These are phyloP conservation scores for Corylus americana DNA, from an alignment of 306 rosid species.

Conservation along the genomic window DNA sequence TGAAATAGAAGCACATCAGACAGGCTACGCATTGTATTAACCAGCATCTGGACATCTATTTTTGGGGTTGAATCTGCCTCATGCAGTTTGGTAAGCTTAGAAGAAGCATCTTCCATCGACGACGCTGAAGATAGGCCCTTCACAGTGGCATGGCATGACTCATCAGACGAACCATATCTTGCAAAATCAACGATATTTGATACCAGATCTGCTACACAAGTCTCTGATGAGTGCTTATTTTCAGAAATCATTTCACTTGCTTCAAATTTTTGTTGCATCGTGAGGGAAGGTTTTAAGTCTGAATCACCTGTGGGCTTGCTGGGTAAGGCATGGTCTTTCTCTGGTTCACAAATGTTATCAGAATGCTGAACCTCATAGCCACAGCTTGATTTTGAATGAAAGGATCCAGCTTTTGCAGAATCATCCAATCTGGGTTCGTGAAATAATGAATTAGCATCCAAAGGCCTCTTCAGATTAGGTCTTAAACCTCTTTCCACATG, in stretches of 20 bases:
- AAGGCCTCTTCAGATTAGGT: conserved; percentile 38
- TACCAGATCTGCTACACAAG: conserved; percentile 30
- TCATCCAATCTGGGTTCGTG: conserved; percentile 39
- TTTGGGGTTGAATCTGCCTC: conserved; percentile 42
- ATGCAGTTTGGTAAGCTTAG: conserved; percentile 31
- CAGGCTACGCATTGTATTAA: conserved; percentile 52
- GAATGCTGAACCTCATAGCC: conserved; percentile 35
- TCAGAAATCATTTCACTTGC: conserved; percentile 33
- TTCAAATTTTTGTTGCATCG: conserved; percentile 38
- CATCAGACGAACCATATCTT: conserved; percentile 25
- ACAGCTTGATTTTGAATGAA: conserved; percentile 34
- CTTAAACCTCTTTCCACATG: conserved; percentile 41
- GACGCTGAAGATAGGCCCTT: conserved; percentile 30
- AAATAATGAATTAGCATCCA: conserved; percentile 33
- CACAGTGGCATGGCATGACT: conserved; percentile 25
- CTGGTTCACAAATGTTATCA: conserved; percentile 31
- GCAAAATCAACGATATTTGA: conserved; percentile 26
- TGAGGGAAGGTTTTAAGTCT: conserved; percentile 33
- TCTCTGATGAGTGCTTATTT: conserved; percentile 25
- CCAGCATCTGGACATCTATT: conserved; percentile 56
- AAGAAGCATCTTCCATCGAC: conserved; percentile 35
- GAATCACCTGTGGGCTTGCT: conserved; percentile 37
- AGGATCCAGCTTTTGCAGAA: conserved; percentile 36
- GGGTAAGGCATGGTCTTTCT: conserved; percentile 23
- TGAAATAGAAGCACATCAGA: conserved; percentile 67